These are phyloP conservation scores for Gaeumannomyces tritici DNA, from an alignment of 2,329 filamentous ascomycete species.

Conservation along the genomic window DNA sequence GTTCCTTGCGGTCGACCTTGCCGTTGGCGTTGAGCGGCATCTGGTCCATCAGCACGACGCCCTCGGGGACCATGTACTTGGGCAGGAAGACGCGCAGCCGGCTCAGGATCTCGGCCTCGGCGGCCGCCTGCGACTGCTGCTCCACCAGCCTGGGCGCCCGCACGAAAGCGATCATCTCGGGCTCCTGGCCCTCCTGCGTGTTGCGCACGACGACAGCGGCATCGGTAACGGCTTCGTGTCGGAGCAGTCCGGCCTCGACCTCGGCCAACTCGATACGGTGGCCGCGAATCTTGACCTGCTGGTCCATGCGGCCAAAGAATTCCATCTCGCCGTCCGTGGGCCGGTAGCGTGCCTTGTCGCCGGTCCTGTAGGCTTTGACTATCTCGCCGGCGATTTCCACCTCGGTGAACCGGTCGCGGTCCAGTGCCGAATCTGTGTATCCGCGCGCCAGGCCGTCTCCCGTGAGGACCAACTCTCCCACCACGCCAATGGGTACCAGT, in stretches of 20 bases:
- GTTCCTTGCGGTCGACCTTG: slow-evolving; percentile 46
- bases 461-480: slow-evolving; percentile 28
- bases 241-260: slow-evolving; percentile 1
- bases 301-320: slow-evolving; percentile 9
- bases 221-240: background rate
- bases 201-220: background rate
- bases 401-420: background rate
- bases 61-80: slow-evolving; percentile 49
- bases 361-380: slow-evolving; percentile 5
- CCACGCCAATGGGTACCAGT: slow-evolving; percentile 21
- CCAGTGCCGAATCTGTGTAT: slow-evolving; percentile 19
- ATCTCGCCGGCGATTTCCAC: background rate
- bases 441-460: slow-evolving; percentile 28
- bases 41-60: slow-evolving; percentile 36
- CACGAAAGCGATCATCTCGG: background rate
- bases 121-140: background rate
- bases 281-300: slow-evolving; percentile 10
- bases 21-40: slow-evolving; percentile 51
- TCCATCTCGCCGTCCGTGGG: slow-evolving; percentile 7
- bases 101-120: background rate
- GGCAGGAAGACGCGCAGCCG: slow-evolving; percentile 30
- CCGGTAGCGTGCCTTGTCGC: slow-evolving; percentile 1
- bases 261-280: slow-evolving; percentile 10
- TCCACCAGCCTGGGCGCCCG: background rate
- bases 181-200: background rate